Percentiles rank a stretch among this genome's conserved stretches.
Evolutionary conservation across 345 rosid species (phyloP).

Genomic region (Salix udensis): DNA sequence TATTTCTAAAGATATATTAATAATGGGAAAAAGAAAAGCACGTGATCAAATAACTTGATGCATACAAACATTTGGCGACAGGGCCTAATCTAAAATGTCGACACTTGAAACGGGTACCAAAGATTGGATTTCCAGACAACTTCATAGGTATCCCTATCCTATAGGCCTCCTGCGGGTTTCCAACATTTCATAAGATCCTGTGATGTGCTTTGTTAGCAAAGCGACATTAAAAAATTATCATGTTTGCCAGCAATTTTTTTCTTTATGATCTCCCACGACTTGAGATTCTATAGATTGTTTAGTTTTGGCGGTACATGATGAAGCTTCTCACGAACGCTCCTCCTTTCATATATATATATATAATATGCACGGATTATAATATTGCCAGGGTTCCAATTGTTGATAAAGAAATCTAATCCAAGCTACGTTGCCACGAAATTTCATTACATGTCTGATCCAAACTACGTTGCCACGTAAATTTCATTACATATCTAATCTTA

Average conservation of each 20-base stretch:
- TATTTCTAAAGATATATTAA: too few species aligned
- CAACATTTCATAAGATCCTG: background rate
- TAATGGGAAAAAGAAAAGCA: too few species aligned
- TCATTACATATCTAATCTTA: background rate
- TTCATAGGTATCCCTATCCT: background rate
- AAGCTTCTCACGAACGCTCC: background rate
- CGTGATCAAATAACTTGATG: too few species aligned
- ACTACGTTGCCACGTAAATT: background rate
- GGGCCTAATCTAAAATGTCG: too few species aligned
- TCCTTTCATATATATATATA: background rate
- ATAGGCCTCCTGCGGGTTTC: background rate
- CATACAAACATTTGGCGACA: background rate
- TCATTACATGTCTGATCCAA: background rate
- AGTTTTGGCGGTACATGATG: background rate
- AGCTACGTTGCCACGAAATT: background rate
- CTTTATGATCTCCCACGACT: background rate
- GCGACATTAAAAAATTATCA: constrained; percentile 8
- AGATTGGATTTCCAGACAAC: background rate
- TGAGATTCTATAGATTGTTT: background rate
- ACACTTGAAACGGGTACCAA: background rate
- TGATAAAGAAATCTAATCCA: background rate
- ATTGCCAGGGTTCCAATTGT: background rate
- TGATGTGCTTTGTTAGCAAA: background rate
- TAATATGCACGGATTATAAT: background rate
- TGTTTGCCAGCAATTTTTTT: background rate